Conservation (phyloP, 2,329 filamentous ascomycete genomes). For the Colletotrichum orbiculare region DNA sequence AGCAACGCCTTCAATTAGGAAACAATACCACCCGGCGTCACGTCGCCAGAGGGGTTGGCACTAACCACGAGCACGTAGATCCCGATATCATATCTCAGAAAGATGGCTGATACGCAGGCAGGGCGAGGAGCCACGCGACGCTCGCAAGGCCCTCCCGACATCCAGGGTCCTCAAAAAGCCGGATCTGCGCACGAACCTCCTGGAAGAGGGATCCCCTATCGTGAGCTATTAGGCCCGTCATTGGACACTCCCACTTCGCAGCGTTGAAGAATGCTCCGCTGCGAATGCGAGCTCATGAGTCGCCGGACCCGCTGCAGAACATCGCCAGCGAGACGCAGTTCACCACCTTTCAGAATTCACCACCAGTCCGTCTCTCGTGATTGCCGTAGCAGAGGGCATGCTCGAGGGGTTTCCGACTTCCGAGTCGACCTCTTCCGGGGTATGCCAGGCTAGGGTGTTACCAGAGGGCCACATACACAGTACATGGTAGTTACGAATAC, state of each 20-base stretch:
- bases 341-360: too few relatives aligned
- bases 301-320: constrained; percentile 7
- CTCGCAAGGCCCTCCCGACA: not conserved
- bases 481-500: not conserved
- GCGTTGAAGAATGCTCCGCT: constrained; percentile 28
- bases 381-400: constrained; percentile 4
- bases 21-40: too few relatives aligned
- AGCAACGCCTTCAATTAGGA: too few relatives aligned
- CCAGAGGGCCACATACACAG: not conserved
- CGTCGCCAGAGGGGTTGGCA: too few relatives aligned
- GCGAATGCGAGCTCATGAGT: constrained; percentile 18
- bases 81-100: too few relatives aligned
- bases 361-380: not conserved
- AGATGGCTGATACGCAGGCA: not conserved
- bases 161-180: not conserved
- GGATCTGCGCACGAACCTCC: not conserved
- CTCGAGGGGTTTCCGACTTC: constrained; percentile 29
- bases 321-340: constrained; percentile 1
- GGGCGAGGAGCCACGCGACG: not conserved
- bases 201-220: not conserved
- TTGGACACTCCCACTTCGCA: constrained; percentile 15
- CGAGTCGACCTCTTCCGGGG: not conserved
- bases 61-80: too few relatives aligned
- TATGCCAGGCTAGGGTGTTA: constrained; percentile 7
- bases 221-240: constrained; percentile 13